phyloP scores from a whole-genome alignment of 306 rosid species.

The Cercis canadensis region DNA sequence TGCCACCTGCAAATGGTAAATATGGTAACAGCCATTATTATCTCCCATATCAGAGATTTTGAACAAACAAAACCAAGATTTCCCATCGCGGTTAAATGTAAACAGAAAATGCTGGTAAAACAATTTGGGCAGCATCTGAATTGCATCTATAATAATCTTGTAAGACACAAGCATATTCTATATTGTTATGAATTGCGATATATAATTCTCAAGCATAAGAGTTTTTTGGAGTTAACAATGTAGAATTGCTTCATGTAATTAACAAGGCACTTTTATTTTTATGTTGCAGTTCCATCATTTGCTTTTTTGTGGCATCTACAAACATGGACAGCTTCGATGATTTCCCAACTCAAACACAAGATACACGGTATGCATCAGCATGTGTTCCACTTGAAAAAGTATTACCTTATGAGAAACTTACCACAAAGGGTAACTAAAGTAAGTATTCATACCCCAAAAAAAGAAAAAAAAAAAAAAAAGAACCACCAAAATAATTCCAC shows the following conservation, averaged over 20 bases:
- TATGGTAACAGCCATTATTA: not conserved
- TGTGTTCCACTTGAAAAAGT: not conserved
- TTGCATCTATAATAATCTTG: not conserved
- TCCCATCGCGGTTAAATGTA: not conserved
- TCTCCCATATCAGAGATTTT: conserved; percentile 2
- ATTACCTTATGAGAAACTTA: conserved; percentile 14
- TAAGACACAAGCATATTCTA: not conserved
- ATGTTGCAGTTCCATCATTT: not conserved
- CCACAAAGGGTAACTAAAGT: not conserved
- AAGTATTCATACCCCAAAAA: too few species aligned
- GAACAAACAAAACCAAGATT: not conserved
- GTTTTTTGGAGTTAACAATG: not conserved
- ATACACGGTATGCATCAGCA: conserved; percentile 20
- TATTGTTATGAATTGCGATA: not conserved
- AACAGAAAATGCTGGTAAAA: not conserved
- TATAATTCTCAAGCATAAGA: conserved; percentile 4
- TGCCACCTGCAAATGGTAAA: conserved; percentile 73
- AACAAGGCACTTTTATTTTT: not conserved
- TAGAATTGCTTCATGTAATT: not conserved
- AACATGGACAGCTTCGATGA: not conserved
- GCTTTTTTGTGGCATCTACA: not conserved
- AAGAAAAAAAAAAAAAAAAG: too few species aligned
- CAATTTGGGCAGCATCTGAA: not conserved
- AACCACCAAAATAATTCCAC: too few species aligned
- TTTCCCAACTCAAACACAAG: conserved; percentile 20